Base-by-base conservation (phyloP, 202 grass and related monocot species). In the Setaria viridis region DNA sequence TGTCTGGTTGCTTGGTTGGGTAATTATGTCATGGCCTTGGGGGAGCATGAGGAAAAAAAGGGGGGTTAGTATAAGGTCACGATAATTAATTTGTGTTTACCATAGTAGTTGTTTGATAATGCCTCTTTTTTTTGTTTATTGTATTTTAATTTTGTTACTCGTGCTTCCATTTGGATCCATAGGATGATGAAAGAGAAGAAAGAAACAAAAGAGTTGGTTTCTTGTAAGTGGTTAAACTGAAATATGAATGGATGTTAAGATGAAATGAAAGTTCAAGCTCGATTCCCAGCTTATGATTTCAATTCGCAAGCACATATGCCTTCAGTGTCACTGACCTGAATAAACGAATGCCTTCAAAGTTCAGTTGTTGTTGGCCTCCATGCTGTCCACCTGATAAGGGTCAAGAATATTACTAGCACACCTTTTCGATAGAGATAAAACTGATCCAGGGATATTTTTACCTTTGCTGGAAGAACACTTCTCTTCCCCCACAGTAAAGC, bases 201-300 rank as follows among this genome's bases (percentile, higher is more conserved):
- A 89, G 19, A 53, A 92, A 86, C 60, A 84, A 81, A 83, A 89
- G 5, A 25, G 68, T 43, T 74, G 78, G 85, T 82, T 88, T 91
- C 82, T 85, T 91, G 72, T 48, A 88, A 91, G 85, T 73, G 17
- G 76, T 78, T 59, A 50, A 81, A 60, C 12, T 54, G 41, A 48
- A 85, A 70, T 64, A 65, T 73, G 70, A 85, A 82, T 54, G 20
- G 39, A 85, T 65, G 54, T 21, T 20, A 57, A 82, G 25, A 69
- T 70, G 19, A 74, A 51, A 19, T 51, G 12, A 25, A 82, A 74
- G 20, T 77, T 85, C 48, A 72, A 64, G 15, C 10, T 78, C 13
- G 14, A 53, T 76, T 84, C 65, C 47, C 42, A 76, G 29, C 41
- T 32, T 60, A 50, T 34, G 81, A 41, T 55, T 50, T n/a, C 70